A percentile compares a stretch with the other conserved stretches of the same genome.
These are phyloP conservation scores for Penicillium sclerotigenum DNA, from an alignment of 2,329 filamentous ascomycete genomes.

Conservation along the genomic window DNA sequence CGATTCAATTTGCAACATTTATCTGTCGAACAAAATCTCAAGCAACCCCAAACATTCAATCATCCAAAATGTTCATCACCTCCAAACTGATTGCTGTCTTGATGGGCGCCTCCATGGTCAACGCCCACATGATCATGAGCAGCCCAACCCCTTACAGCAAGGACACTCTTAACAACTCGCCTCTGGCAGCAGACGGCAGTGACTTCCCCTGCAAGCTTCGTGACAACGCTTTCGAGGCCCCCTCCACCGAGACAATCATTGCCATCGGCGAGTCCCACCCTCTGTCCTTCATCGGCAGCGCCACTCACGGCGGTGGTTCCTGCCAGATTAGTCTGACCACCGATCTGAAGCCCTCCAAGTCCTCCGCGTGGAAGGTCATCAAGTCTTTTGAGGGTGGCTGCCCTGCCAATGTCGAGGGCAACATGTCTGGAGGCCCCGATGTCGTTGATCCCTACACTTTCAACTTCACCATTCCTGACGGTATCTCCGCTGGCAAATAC, in stretches of 20 bases:
- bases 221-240: conserved; percentile 39
- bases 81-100: conserved; percentile 38
- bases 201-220: conserved; percentile 82
- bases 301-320: conserved; percentile 84
- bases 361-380: conserved; percentile 81
- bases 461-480: conserved; percentile 67
- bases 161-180: conserved; percentile 57
- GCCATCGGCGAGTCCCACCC: conserved; percentile 60
- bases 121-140: conserved; percentile 74
- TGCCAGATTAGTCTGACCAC: conserved; percentile 87
- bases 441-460: conserved; percentile 56
- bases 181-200: conserved; percentile 57
- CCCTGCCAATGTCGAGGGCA: conserved; percentile 60
- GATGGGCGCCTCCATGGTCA: conserved; percentile 54
- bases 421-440: conserved; percentile 52
- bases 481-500: conserved; percentile 71
- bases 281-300: conserved; percentile 66
- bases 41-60: conserved; percentile 8
- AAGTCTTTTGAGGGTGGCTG: conserved; percentile 85
- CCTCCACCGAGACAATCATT: conserved; percentile 56
- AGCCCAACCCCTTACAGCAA: conserved; percentile 63
- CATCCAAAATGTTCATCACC: conserved; percentile 31
- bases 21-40: conserved; percentile 16
- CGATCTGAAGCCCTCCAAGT: conserved; percentile 64
- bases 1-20: conserved; percentile 20